Evolutionary conservation across 2,329 filamentous ascomycete species (phyloP).

Genomic region (Microcyclospora pomicola): DNA sequence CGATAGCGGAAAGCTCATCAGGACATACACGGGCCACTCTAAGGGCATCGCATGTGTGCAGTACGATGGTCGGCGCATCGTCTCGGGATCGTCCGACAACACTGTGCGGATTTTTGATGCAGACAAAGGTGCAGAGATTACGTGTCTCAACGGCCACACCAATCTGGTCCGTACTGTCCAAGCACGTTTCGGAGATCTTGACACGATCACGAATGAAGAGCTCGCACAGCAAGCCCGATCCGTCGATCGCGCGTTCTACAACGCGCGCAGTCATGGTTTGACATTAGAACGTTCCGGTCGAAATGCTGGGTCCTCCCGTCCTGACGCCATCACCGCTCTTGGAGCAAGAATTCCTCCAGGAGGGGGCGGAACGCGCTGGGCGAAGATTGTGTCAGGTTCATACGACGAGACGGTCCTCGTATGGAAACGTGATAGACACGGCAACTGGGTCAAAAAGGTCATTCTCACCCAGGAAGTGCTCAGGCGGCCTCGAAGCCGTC

Average conservation of each 20-base stretch:
- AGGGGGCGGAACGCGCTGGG: slow-evolving; percentile 76
- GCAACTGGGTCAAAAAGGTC: slow-evolving; percentile 69
- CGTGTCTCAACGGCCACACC: slow-evolving; percentile 66
- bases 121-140: slow-evolving; percentile 73
- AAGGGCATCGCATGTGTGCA: slow-evolving; percentile 98
- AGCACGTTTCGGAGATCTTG: slow-evolving; percentile 80
- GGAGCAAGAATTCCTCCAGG: slow-evolving; percentile 83
- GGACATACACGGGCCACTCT: slow-evolving; percentile 71
- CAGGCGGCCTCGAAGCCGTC: slow-evolving; percentile 1
- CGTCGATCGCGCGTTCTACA: slow-evolving; percentile 61
- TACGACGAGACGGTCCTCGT: slow-evolving; percentile 95
- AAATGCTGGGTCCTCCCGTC: slow-evolving; percentile 61
- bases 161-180: slow-evolving; percentile 89
- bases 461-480: slow-evolving; percentile 27
- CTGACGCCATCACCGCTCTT: slow-evolving; percentile 62
- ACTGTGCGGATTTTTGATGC: slow-evolving; percentile 92
- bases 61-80: slow-evolving; percentile 83
- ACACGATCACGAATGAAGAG: slow-evolving; percentile 57
- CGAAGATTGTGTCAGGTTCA: slow-evolving; percentile 89
- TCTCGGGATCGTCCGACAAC: slow-evolving; percentile 91
- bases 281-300: slow-evolving; percentile 21
- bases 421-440: slow-evolving; percentile 64
- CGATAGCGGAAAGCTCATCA: slow-evolving; percentile 58
- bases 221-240: slow-evolving; percentile 58
- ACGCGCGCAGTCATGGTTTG: slow-evolving; percentile 37